Conservation (phyloP, 139 green algal species). For the Picochlorum costavermella region DNA sequence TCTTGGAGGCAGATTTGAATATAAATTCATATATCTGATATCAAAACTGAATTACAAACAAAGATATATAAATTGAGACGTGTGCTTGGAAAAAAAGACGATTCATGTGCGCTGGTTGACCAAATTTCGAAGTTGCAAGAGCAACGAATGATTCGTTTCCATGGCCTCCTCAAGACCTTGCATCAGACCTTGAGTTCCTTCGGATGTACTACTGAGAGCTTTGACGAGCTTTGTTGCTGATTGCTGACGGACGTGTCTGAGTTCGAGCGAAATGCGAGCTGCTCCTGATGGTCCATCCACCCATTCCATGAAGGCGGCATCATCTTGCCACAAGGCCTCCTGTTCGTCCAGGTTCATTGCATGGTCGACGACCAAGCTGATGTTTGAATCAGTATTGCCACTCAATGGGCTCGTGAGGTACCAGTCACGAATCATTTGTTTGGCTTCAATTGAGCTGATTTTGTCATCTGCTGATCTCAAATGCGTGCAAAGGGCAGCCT, state of each 20-base stretch:
- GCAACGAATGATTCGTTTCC: conserved; percentile 36
- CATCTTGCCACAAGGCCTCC: conserved; percentile 23
- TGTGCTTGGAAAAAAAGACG: too few species aligned
- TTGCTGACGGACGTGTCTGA: conserved; percentile 44
- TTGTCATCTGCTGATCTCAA: conserved; percentile 33
- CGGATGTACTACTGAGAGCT: conserved; percentile 33
- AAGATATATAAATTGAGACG: too few species aligned
- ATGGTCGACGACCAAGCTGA: not conserved
- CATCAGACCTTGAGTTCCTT: conserved; percentile 58
- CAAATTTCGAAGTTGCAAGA: conserved; percentile 42
- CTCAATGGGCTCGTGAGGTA: conserved; percentile 14
- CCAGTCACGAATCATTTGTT: conserved; percentile 28
- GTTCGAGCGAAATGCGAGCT: conserved; percentile 48
- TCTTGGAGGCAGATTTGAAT: too few species aligned
- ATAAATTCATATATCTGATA: too few species aligned
- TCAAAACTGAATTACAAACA: too few species aligned
- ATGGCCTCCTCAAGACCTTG: conserved; percentile 37
- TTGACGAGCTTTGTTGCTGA: conserved; percentile 34
- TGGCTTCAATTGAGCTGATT: conserved; percentile 13
- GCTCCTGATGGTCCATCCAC: conserved; percentile 47
- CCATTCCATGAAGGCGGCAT: conserved; percentile 63
- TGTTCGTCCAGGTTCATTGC: not conserved
- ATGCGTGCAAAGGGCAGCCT: conserved; percentile 56
- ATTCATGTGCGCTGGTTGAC: conserved; percentile 14
- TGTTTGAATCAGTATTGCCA: not conserved